These are phyloP conservation scores for Pseudonectria foliicola DNA, from an alignment of 2,329 filamentous ascomycete genomes.

Conservation along the genomic window DNA sequence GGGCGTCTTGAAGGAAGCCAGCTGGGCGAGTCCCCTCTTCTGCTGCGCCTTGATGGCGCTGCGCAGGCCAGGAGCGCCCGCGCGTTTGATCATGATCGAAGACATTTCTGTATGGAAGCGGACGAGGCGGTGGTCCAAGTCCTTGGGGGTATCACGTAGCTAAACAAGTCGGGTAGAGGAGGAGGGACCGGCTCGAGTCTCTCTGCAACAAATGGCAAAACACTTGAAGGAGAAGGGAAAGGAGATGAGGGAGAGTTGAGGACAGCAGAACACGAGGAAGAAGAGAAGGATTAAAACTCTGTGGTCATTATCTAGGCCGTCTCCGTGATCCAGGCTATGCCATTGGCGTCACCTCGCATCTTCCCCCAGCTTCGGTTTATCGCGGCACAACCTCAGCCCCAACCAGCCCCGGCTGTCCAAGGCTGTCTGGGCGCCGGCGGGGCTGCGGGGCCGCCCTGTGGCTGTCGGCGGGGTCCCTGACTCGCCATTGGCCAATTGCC, in stretches of 20 bases:
- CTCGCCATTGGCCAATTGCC: slow-evolving; percentile 3
- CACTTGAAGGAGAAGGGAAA: slow-evolving; percentile 1
- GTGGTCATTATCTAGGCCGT: not conserved
- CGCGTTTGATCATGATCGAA: slow-evolving; percentile 27
- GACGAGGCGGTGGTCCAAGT: slow-evolving; percentile 3
- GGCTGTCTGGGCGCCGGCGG: no score
- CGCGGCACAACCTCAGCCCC: slow-evolving; percentile 17
- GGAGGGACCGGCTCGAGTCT: slow-evolving; percentile 2
- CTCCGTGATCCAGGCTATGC: not conserved
- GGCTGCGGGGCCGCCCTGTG: no score
- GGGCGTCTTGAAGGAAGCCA: slow-evolving; percentile 84
- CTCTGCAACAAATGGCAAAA: no score
- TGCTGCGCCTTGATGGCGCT: slow-evolving; percentile 21
- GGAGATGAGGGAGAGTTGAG: slow-evolving; percentile 4
- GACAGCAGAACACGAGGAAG: not conserved
- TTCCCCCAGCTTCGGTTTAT: slow-evolving; percentile 21
- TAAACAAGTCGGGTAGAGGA: slow-evolving; percentile 11
- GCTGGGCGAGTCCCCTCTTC: slow-evolving; percentile 40
- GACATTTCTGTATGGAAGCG: slow-evolving; percentile 23
- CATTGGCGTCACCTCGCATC: not conserved
- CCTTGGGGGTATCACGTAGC: slow-evolving; percentile 13
- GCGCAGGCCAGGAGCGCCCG: slow-evolving; percentile 26
- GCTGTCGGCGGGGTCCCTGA: not conserved
- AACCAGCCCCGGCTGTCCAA: no score
- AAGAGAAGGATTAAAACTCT: not conserved